Evolutionary conservation across 2,329 filamentous ascomycete species (phyloP), one percentile per base, ranked within the genome.

Genomic region (Neofusicoccum umdonicola): DNA sequence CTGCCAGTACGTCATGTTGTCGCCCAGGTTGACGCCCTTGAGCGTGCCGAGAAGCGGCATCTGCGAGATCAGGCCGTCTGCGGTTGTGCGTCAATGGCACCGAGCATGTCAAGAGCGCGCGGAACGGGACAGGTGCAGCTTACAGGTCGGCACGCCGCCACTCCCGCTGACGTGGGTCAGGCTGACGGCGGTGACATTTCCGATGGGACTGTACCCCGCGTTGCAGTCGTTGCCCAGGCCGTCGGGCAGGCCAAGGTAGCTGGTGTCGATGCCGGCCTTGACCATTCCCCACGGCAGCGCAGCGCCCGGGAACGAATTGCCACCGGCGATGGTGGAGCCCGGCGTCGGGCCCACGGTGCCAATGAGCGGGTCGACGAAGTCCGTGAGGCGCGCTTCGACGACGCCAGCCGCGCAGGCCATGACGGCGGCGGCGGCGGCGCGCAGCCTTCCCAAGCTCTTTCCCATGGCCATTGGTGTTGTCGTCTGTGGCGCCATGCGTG

Each of bases 1-100:
- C 51, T 79, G 76, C 76, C 75, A 77, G 54, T 79, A 79, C 0
- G 77, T 79, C 34, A 68, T 69, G 66, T 83, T 83, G 60, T 79
- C 77, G 19, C 77, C 67, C 51, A 79, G 54, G 66, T 82, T 82
- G 8, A 82, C 77, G 2, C 72, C 72, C 6, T 70, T 72, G 9
- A 79, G 70, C 22, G 77, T 72, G 1, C 72, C 76, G 12, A 72
- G 69, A 22, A 83, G 67, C n/a, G 77, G 77, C 77, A 79, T 78
- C 47, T 79, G 77, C 1, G 76, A 70, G 0, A 77, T 72, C 50
- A 76, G 73, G 8, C 78, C 78, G 70, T 83, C 82, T 60, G 77
- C 78, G 27, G 4, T 31, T 13, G 64, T 68, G 54, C 65, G 4
- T 67, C 69, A 62, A 66, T 22, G 27, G 17, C 19, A 64, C 7